Conservation (phyloP, 805 yeast species). For the Metschnikowia kunwiensis region DNA sequence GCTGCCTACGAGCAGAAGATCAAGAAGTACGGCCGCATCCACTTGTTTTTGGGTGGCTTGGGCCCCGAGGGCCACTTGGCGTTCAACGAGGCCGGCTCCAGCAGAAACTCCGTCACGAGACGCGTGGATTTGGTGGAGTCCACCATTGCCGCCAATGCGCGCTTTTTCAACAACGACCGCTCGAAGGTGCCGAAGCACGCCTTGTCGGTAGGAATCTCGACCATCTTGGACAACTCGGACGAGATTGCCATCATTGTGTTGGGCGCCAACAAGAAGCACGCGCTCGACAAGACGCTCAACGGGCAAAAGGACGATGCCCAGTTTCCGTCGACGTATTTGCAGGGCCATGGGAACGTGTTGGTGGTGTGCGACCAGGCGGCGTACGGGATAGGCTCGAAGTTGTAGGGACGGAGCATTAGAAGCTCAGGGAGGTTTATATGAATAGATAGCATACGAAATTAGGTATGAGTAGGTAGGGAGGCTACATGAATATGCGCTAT, state of each 20-base stretch:
- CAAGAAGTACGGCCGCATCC: conserved; percentile 45
- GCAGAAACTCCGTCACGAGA: conserved; percentile 45
- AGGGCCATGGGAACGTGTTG: conserved; percentile 43
- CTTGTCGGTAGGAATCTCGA: conserved; percentile 54
- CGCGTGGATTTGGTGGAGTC: conserved; percentile 45
- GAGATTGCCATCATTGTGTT: conserved; percentile 52
- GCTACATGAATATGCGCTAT: too few relatives aligned
- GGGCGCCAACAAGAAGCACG: conserved; percentile 45
- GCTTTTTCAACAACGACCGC: conserved; percentile 48
- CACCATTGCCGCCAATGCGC: conserved; percentile 51
- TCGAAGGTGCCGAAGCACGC: conserved; percentile 51
- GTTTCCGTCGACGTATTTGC: conserved; percentile 50
- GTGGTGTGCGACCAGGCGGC: conserved; percentile 51
- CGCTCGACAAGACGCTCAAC: conserved; percentile 44
- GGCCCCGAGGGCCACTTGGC: conserved; percentile 64
- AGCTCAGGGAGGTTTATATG: too few relatives aligned
- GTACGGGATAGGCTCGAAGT: conserved; percentile 34
- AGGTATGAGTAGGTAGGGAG: too few relatives aligned
- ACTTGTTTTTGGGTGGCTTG: conserved; percentile 55
- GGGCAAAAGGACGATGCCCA: conserved; percentile 37
- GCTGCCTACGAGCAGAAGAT: conserved; percentile 47
- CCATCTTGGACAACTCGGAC: conserved; percentile 52
- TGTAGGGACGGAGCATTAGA: too few relatives aligned
- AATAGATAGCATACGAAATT: too few relatives aligned
- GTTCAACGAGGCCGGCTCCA: conserved; percentile 55